Evolutionary conservation across 345 rosid species (phyloP).

Genomic region (Citrus trifoliata): DNA sequence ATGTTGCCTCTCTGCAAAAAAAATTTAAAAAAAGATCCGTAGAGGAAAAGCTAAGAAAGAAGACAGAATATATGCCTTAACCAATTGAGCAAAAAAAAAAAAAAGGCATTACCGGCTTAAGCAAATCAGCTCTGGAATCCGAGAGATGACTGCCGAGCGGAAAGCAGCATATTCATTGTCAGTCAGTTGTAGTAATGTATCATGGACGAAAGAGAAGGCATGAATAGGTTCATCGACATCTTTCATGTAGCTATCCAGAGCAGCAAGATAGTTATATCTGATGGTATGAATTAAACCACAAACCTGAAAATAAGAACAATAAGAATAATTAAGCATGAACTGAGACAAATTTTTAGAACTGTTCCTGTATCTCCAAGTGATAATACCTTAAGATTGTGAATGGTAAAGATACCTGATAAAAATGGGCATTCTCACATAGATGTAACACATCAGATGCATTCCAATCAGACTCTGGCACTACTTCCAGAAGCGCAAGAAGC

Average conservation of each 20-base stretch:
- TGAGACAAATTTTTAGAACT: slow-evolving; percentile 13
- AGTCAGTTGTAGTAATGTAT: slow-evolving; percentile 39
- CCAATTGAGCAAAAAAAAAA: background rate
- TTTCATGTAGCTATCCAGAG: slow-evolving; percentile 86
- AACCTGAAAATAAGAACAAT: slow-evolving; percentile 40
- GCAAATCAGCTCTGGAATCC: slow-evolving; percentile 68
- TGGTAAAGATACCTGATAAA: slow-evolving; percentile 62
- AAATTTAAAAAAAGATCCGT: slow-evolving; percentile 6
- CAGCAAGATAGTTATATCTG: slow-evolving; percentile 64
- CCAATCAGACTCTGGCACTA: slow-evolving; percentile 79
- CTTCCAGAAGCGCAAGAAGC: slow-evolving; percentile 67
- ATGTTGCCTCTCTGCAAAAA: slow-evolving; percentile 74
- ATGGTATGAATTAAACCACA: slow-evolving; percentile 82
- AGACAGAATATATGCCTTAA: slow-evolving; percentile 8
- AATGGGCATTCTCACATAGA: slow-evolving; percentile 71
- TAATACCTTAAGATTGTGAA: slow-evolving; percentile 5
- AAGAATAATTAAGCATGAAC: background rate
- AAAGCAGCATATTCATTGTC: slow-evolving; percentile 51
- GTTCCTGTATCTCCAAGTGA: slow-evolving; percentile 8
- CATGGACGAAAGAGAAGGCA: slow-evolving; percentile 61
- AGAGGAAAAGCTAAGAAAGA: slow-evolving; percentile 8
- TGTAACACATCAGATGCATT: slow-evolving; percentile 52
- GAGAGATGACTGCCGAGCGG: slow-evolving; percentile 57
- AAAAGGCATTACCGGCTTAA: slow-evolving; percentile 64
- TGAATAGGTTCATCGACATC: slow-evolving; percentile 80